Percentiles rank a stretch among this genome's conserved stretches.
Conservation (phyloP, 1,284 basidiomycete species). For the Stygiomarasmius scandens region DNA sequence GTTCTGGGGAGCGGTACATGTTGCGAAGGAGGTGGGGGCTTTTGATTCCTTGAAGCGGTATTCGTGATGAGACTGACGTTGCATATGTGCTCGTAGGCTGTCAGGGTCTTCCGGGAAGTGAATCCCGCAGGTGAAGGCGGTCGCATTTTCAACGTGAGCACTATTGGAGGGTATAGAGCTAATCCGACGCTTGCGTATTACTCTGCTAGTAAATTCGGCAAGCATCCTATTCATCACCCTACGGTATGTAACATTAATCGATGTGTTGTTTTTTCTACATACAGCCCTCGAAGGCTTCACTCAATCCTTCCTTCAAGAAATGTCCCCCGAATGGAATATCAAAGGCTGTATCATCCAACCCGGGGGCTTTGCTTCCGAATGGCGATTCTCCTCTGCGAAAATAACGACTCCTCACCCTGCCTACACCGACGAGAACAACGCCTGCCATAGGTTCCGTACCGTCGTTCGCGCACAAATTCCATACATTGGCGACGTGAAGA, state of each 20-base stretch:
- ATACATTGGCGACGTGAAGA: slow-evolving; percentile 24
- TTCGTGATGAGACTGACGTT: background rate
- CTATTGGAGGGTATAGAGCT: slow-evolving; percentile 33
- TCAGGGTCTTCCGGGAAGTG: slow-evolving; percentile 25
- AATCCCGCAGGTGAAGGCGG: slow-evolving; percentile 29
- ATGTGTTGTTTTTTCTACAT: background rate
- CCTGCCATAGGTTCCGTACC: slow-evolving; percentile 17
- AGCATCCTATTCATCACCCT: slow-evolving; percentile 9
- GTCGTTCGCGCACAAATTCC: slow-evolving; percentile 15
- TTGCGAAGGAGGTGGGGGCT: slow-evolving; percentile 31
- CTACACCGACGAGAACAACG: slow-evolving; percentile 21
- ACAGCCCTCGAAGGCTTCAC: slow-evolving; percentile 39
- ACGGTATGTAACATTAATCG: background rate
- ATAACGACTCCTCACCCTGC: slow-evolving; percentile 26
- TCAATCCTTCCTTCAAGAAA: slow-evolving; percentile 33
- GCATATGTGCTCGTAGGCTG: slow-evolving; percentile 7
- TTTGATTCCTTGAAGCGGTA: no score
- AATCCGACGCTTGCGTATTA: slow-evolving; percentile 31
- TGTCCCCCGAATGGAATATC: slow-evolving; percentile 42
- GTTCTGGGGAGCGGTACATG: slow-evolving; percentile 37
- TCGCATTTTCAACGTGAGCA: slow-evolving; percentile 36
- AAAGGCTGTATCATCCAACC: slow-evolving; percentile 39
- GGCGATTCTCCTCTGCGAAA: slow-evolving; percentile 27
- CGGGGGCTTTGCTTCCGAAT: slow-evolving; percentile 37
- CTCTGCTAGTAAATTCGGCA: slow-evolving; percentile 37